These are phyloP conservation scores for Acorus gramineus DNA, from an alignment of 106 monocot species.

Conservation along the genomic window DNA sequence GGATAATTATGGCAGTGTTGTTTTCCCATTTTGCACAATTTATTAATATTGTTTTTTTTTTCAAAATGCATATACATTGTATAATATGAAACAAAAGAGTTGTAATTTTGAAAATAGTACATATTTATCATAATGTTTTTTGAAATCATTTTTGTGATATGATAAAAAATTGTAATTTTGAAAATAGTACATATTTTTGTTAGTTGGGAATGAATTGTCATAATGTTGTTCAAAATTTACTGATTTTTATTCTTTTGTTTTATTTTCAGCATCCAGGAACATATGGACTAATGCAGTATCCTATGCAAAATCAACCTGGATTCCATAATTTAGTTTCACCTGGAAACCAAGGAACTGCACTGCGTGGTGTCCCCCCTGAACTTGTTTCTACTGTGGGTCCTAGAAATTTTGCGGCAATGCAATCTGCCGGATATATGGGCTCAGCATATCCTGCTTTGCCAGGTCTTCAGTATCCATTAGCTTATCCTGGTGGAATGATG, in stretches of 20 bases:
- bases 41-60: slow-evolving; percentile 2
- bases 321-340: slow-evolving; percentile 46
- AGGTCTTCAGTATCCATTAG: slow-evolving; percentile 70
- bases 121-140: no score
- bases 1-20: no score
- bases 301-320: slow-evolving; percentile 78
- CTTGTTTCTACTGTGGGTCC: slow-evolving; percentile 25
- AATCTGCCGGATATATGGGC: slow-evolving; percentile 49
- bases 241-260: background rate
- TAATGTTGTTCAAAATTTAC: background rate
- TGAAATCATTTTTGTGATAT: no score
- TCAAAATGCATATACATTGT: no score
- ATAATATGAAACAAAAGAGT: no score
- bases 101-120: no score
- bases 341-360: slow-evolving; percentile 48
- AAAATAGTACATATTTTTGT: no score
- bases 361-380: slow-evolving; percentile 47
- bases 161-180: no score
- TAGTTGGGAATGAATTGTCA: no score
- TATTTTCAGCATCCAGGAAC: slow-evolving; percentile 46
- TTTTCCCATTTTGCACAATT: background rate
- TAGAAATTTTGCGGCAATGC: slow-evolving; percentile 52
- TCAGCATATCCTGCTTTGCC: slow-evolving; percentile 52
- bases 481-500: slow-evolving; percentile 36
- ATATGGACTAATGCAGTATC: slow-evolving; percentile 83